Percentiles rank a stretch among this genome's conserved stretches.
phyloP scores from a whole-genome alignment of 208 protist genomes.

The Wallacemonas sp. region DNA sequence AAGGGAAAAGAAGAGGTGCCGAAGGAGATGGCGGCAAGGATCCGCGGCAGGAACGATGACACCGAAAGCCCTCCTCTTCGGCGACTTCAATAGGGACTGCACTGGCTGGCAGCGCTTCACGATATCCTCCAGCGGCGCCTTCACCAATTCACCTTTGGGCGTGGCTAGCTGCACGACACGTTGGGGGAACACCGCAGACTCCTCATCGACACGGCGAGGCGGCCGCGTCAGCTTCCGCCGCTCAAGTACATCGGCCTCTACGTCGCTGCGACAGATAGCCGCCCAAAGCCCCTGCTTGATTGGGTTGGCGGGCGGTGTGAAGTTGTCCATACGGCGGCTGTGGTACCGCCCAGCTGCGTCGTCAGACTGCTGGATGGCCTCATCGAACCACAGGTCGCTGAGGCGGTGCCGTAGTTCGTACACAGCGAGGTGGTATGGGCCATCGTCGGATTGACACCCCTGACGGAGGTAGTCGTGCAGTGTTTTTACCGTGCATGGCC shows the following conservation, averaged over 20 bases:
- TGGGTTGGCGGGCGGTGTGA: slow-evolving; percentile 15
- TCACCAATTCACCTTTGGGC: background rate
- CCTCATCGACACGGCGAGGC: slow-evolving; percentile 6
- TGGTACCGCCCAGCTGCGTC: background rate
- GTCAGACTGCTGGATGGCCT: slow-evolving; percentile 11
- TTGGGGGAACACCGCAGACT: background rate
- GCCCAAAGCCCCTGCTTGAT: slow-evolving; percentile 12
- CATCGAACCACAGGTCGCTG: slow-evolving; percentile 47
- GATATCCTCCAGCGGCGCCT: background rate
- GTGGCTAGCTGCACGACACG: background rate
- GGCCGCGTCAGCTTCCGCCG: background rate
- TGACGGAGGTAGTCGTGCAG: slow-evolving; percentile 4
- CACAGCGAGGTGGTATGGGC: slow-evolving; percentile 18
- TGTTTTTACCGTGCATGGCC: slow-evolving; percentile 9
- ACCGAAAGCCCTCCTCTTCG: background rate
- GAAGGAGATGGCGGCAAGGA: background rate
- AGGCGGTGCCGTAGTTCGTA: slow-evolving; percentile 50
- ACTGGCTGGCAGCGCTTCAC: background rate
- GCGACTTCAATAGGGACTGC: background rate
- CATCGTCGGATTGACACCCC: slow-evolving; percentile 4
- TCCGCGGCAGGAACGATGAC: background rate
- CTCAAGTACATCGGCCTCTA: background rate
- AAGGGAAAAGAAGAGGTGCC: slow-evolving; percentile 18
- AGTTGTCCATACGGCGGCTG: slow-evolving; percentile 15
- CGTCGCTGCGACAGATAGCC: slow-evolving; percentile 12